Conservation (phyloP, 768 basidiomycete species). For the Basidioascus undulatus region DNA sequence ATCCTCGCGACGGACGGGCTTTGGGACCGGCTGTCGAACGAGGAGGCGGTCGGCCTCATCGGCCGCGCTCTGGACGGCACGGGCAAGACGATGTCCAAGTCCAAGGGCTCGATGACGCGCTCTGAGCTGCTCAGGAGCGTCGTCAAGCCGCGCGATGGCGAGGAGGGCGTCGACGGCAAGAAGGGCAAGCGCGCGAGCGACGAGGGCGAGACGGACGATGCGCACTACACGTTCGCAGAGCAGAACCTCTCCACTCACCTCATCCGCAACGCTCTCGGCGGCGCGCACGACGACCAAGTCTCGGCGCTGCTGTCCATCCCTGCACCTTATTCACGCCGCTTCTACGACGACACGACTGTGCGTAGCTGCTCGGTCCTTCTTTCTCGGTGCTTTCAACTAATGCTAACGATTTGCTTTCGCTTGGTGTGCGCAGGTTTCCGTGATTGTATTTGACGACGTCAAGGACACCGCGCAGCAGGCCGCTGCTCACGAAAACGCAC, state of each 20-base stretch:
- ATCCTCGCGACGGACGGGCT: slow-evolving; percentile 73
- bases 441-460: too few species aligned
- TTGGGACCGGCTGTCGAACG: slow-evolving; percentile 42
- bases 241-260: slow-evolving; percentile 57
- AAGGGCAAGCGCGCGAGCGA: slow-evolving; percentile 12
- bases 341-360: slow-evolving; percentile 64
- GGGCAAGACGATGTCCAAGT: slow-evolving; percentile 37
- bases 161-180: slow-evolving; percentile 23
- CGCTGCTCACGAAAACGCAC: too few species aligned
- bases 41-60: slow-evolving; percentile 68
- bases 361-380: slow-evolving; percentile 19
- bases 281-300: slow-evolving; percentile 35
- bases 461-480: too few species aligned
- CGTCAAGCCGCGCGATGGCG: slow-evolving; percentile 34
- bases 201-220: slow-evolving; percentile 30
- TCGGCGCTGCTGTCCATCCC: slow-evolving; percentile 52
- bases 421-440: too few species aligned
- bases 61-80: slow-evolving; percentile 54
- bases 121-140: slow-evolving; percentile 10
- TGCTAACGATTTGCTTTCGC: too few species aligned
- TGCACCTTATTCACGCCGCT: slow-evolving; percentile 48
- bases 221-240: slow-evolving; percentile 31
- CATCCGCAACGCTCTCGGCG: slow-evolving; percentile 81
- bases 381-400: too few species aligned
- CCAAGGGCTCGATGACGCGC: slow-evolving; percentile 16